Evolutionary conservation across 2,329 filamentous ascomycete species (phyloP).

Genomic region (Sporothrix mexicana): DNA sequence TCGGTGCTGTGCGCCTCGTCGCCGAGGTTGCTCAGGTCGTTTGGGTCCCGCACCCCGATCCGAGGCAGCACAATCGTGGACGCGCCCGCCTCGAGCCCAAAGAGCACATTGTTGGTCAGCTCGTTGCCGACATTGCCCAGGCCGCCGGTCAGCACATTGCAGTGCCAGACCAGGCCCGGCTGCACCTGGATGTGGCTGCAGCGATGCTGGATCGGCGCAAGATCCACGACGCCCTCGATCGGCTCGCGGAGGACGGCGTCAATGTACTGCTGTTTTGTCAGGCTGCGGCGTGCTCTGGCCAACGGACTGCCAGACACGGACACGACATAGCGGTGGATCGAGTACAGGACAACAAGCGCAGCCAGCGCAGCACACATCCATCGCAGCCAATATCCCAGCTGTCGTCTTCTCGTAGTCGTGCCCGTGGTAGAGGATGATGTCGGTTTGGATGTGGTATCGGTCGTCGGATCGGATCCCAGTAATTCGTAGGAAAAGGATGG

Average conservation of each 20-base stretch:
- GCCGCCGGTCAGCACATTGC: slow-evolving; percentile 46
- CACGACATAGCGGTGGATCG: too few species aligned
- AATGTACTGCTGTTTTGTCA: slow-evolving; percentile 35
- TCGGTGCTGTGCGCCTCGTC: slow-evolving; percentile 28
- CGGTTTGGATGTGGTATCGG: too few species aligned
- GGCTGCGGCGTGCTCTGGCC: not conserved
- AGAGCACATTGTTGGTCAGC: slow-evolving; percentile 47
- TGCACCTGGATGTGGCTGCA: slow-evolving; percentile 44
- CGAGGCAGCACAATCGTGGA: slow-evolving; percentile 38
- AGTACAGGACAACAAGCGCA: too few species aligned
- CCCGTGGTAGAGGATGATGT: too few species aligned
- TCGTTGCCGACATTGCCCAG: slow-evolving; percentile 48
- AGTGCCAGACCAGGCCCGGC: slow-evolving; percentile 47
- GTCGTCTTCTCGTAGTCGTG: too few species aligned
- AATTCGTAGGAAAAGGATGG: too few species aligned
- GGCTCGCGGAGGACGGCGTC: slow-evolving; percentile 36
- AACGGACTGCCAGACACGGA: too few species aligned
- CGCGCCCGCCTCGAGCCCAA: slow-evolving; percentile 44
- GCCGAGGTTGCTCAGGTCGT: slow-evolving; percentile 35
- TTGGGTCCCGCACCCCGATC: slow-evolving; percentile 38
- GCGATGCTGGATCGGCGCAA: slow-evolving; percentile 35
- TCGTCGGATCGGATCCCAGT: too few species aligned
- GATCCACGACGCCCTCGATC: slow-evolving; percentile 37
- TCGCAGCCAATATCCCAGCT: too few species aligned
- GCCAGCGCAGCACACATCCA: too few species aligned